Evolutionary conservation across 768 basidiomycete species (phyloP), one percentile per base, ranked within the genome.

Genomic region (Suillus alpinus): DNA sequence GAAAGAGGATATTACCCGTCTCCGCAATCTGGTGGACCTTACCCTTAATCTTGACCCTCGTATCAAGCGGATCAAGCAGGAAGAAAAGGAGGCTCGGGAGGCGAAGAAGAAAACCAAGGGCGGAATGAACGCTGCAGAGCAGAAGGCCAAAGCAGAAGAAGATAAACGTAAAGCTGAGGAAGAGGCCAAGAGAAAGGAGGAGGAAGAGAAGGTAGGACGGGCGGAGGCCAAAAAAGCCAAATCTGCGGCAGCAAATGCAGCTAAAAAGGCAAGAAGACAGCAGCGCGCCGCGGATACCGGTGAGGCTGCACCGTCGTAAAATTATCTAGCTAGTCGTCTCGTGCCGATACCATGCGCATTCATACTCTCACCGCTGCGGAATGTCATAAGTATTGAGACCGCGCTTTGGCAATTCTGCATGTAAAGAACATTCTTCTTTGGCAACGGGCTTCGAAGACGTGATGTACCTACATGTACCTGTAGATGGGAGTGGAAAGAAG

Each of bases 11-110:
- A 98, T 86, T 49, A 89, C 94, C 13, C 91, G 95, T 67, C 75
- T 98, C 32, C 88, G 96, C 57, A 80, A 80, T 31, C 79, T 99
- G 29, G 94, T 99, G 55, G 96, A 98, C 78, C 77, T 89, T 59
- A 86, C 92, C 26, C 83, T 97, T 69, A 81, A 79, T 65, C 74
- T 87, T 59, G 96, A 99, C 73, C 96, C 96, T 29, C 91, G 96
- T 64, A 97, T 99, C 81, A 98, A 94, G 78, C 83, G 93, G 59
- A 95, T 97, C 83, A 96, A 95, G 75, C 91, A 92, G 67, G 86
- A 96, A 71, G 96, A 98, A 77, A 98, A 98, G 75, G 94, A 91
- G 63, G 92, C 92, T 0, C 82, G 94, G 12, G 94, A 95, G 68
- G 91, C 92, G 40, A 98, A 97, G 81, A 95, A 94, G 80, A 84